Base-by-base conservation (phyloP, 2,329 filamentous ascomycete species). In the Zasmidium cellare region DNA sequence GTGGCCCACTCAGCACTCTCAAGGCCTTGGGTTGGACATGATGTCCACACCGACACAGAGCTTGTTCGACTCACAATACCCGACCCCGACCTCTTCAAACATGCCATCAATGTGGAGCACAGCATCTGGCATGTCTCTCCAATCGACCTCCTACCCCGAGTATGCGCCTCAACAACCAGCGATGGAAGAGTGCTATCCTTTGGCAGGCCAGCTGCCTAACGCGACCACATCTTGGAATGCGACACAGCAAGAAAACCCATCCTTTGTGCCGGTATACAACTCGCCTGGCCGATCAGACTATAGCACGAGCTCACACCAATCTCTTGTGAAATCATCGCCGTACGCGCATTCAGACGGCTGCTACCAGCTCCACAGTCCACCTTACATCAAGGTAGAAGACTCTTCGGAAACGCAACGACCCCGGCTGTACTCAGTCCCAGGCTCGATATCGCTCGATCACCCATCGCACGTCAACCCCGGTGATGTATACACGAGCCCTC, bases 331-430 rank as follows among this genome's bases (percentile, higher is more conserved):
- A 12, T 68, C 65, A n/a, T 69, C 68, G 19, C 65, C 67, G 14
- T 69, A 65, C 53, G 60, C 64, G 6, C 52, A 61, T 22, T 65
- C 64, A 2, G 66, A 67, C 28, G 53, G 51, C 25, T 61, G 58
- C 38, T 58, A 58, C 19, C 53, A 51, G 16, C 46, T 59, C 11
- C 41, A 46, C 3, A 52, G 41, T 28, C 59, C 65, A 20, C 66
- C 66, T 3, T 45, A 45, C 23, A 63, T 69, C 55, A 68, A 69
- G 56, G 20, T 64, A 11, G 67, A 69, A 56, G 60, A 65, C 2
- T 7, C 53, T 7, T 52, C 52, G 31, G 50, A 60, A 22, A 12
- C 49, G 28, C 24, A 35, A 7, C 38, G 46, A 38, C 44, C 51
- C 14, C 55, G 53, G 1, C 48, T 61, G 9, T 58, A 61, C 58